Percentiles rank a stretch among this genome's conserved stretches.
Evolutionary conservation across 495 filamentous ascomycete genomes (phyloP).

Genomic region (Rhypophila decipiens): DNA sequence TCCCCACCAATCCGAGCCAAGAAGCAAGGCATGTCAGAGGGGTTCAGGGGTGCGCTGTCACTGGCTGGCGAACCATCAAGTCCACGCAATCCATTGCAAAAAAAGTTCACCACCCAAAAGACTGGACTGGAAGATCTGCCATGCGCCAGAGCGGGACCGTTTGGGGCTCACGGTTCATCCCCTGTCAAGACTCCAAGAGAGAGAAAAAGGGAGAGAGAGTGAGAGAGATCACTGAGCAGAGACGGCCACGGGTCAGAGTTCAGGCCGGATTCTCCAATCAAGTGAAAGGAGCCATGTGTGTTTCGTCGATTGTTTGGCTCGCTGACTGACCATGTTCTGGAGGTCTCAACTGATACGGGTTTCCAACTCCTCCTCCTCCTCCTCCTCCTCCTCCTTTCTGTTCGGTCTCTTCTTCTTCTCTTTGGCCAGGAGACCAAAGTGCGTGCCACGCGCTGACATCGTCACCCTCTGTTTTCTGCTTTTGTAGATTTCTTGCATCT

Average conservation of each 20-base stretch:
- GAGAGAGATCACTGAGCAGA: no score
- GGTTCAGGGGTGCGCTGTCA: neutral
- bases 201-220: no score
- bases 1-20: neutral
- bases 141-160: no score
- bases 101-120: no score
- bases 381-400: neutral
- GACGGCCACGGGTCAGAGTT: neutral
- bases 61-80: neutral
- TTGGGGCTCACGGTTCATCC: no score
- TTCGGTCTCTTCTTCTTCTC: neutral
- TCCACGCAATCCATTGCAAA: neutral
- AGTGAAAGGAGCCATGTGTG: neutral
- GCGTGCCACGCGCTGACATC: slow-evolving; percentile 12
- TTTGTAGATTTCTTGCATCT: neutral
- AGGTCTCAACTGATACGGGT: no score
- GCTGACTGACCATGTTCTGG: no score
- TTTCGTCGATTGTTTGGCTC: neutral
- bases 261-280: neutral
- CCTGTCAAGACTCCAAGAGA: no score
- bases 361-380: no score
- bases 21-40: neutral
- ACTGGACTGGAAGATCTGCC: no score
- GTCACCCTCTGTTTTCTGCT: neutral
- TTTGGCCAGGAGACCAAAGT: no score